phyloP scores from a whole-genome alignment of 2,329 filamentous ascomycete species.

The Alternaria gaisen region DNA sequence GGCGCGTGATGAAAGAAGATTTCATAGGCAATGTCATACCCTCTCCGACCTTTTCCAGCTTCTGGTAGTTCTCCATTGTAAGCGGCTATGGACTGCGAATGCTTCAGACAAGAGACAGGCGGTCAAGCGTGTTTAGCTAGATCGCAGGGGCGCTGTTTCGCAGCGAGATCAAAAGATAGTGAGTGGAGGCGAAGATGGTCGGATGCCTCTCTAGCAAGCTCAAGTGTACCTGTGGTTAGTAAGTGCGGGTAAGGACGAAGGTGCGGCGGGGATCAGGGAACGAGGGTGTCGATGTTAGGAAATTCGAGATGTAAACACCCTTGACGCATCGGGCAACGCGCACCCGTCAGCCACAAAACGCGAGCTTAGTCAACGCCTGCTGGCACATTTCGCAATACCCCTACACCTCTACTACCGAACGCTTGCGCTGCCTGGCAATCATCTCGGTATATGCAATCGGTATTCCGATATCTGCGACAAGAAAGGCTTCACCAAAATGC shows the following conservation, averaged over 20 bases:
- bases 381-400: neutral
- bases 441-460: no score
- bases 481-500: slow-evolving; percentile 22
- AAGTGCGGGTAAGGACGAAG: slow-evolving; percentile 15
- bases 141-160: slow-evolving; percentile 1
- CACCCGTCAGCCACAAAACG: slow-evolving; percentile 31
- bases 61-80: slow-evolving; percentile 93
- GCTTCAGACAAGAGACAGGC: slow-evolving; percentile 28
- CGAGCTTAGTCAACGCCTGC: slow-evolving; percentile 29
- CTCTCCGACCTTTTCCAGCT: slow-evolving; percentile 96
- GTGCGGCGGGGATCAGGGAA: slow-evolving; percentile 21
- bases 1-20: neutral
- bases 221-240: slow-evolving; percentile 41
- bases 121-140: slow-evolving; percentile 24
- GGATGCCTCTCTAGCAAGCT: slow-evolving; percentile 3
- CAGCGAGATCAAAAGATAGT: neutral
- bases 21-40: slow-evolving; percentile 61
- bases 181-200: neutral
- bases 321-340: slow-evolving; percentile 31
- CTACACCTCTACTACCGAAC: neutral
- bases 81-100: slow-evolving; percentile 18
- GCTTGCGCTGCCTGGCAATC: no score
- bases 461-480: neutral
- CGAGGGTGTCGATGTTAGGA: slow-evolving; percentile 28
- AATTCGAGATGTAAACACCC: slow-evolving; percentile 37